A percentile compares a stretch with the other conserved stretches of the same genome.
Evolutionary conservation across 371 early-diverging fungal genomes (phyloP).

Genomic region (Conidiobolus incongruus): DNA sequence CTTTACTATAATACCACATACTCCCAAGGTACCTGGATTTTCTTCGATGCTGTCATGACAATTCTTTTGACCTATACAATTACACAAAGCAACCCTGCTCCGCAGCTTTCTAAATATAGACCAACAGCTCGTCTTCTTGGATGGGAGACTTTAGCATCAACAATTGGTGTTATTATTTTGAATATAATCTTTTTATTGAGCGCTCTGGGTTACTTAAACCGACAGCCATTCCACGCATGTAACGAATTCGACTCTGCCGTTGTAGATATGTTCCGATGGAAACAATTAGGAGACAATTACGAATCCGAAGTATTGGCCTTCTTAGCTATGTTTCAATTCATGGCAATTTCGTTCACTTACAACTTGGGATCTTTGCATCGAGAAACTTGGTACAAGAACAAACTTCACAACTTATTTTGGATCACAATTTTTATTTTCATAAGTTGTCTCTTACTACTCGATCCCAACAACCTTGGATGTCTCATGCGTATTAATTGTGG

Average conservation of each 20-base stretch:
- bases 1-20: slow-evolving; percentile 26
- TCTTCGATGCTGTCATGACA: slow-evolving; percentile 39
- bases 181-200: slow-evolving; percentile 27
- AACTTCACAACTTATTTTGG: slow-evolving; percentile 24
- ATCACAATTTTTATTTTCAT: slow-evolving; percentile 21
- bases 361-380: slow-evolving; percentile 43
- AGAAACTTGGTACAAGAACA: slow-evolving; percentile 28
- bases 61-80: slow-evolving; percentile 37
- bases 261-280: slow-evolving; percentile 43
- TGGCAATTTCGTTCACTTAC: slow-evolving; percentile 32
- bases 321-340: slow-evolving; percentile 31
- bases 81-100: slow-evolving; percentile 29
- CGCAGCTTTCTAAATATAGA: slow-evolving; percentile 20
- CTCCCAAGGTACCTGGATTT: slow-evolving; percentile 39
- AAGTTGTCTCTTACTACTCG: slow-evolving; percentile 27
- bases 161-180: slow-evolving; percentile 34
- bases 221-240: too few relatives aligned
- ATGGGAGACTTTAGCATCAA: slow-evolving; percentile 36
- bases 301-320: slow-evolving; percentile 28
- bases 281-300: slow-evolving; percentile 53
- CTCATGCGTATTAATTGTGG: slow-evolving; percentile 51
- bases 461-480: slow-evolving; percentile 46
- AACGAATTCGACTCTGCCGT: slow-evolving; percentile 33
- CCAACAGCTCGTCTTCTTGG: slow-evolving; percentile 49
- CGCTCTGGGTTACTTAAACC: slow-evolving; percentile 24